A percentile compares a stretch with the other conserved stretches of the same genome.
Evolutionary conservation across 345 rosid genomes (phyloP).

Genomic region (Eucalyptus virginea): DNA sequence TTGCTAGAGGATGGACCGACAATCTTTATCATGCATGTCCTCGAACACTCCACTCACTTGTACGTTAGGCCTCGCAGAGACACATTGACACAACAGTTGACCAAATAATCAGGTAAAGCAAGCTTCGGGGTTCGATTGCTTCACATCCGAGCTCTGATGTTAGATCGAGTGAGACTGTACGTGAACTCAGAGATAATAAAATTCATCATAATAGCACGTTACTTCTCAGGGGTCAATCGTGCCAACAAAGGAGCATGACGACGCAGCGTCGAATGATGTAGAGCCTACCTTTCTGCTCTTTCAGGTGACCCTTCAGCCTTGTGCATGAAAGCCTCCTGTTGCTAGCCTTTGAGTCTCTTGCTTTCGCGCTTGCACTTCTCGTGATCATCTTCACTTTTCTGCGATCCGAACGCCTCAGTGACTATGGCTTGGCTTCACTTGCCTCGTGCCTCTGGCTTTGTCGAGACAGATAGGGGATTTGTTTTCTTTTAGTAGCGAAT

Average conservation of each 20-base stretch:
- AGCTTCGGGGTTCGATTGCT: neutral
- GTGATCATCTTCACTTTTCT: neutral
- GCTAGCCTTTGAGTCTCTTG: neutral
- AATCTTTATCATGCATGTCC: neutral
- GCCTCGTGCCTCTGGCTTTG: neutral
- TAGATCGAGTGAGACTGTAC: neutral
- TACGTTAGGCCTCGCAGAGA: neutral
- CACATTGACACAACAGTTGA: neutral
- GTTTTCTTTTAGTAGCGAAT: neutral
- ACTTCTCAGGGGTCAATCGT: neutral
- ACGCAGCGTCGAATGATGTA: neutral
- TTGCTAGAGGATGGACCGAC: neutral
- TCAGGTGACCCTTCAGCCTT: neutral
- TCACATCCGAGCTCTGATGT: neutral
- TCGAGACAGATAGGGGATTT: neutral
- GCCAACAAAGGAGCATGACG: conserved; percentile 1
- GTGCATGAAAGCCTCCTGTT: neutral
- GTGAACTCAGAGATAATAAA: neutral
- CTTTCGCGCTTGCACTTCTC: neutral
- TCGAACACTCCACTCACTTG: neutral
- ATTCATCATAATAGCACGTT: neutral
- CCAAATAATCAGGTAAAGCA: neutral
- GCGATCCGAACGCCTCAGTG: neutral
- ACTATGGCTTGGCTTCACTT: neutral
- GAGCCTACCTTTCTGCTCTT: neutral